Evolutionary conservation across 371 early-diverging fungal species (phyloP).

Genomic region (Apophysomyces variabilis): DNA sequence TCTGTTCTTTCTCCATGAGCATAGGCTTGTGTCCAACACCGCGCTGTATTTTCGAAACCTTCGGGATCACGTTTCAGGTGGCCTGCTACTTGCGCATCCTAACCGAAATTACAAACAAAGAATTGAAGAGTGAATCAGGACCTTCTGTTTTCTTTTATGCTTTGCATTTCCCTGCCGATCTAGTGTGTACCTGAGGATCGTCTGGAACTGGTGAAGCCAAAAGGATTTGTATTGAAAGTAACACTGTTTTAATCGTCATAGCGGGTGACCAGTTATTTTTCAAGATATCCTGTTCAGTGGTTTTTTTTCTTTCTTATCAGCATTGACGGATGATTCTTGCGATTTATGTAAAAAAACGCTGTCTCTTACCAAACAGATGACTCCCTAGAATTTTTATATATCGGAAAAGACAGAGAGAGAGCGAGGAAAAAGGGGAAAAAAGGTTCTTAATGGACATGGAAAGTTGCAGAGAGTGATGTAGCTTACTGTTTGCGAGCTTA

Average conservation of each 20-base stretch:
- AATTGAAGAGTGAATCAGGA: no score
- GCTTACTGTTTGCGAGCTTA: constrained; percentile 7
- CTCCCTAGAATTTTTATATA: neutral
- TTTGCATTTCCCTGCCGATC: no score
- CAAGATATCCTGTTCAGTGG: neutral
- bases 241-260: constrained; percentile 1
- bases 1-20: constrained; percentile 9
- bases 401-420: no score
- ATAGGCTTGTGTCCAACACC: neutral
- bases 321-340: no score
- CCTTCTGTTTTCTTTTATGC: no score
- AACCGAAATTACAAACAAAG: neutral
- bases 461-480: neutral
- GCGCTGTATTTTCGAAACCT: neutral
- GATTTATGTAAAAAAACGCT: no score
- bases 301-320: no score
- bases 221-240: neutral
- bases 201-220: constrained; percentile 1
- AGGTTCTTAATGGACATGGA: neutral
- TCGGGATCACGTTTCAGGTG: neutral
- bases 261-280: constrained; percentile 8
- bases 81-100: neutral
- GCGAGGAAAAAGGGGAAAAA: neutral
- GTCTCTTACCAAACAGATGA: neutral
- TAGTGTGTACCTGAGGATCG: neutral